These are phyloP conservation scores for Rugonectria rugulosa DNA, from an alignment of 2,329 filamentous ascomycete species.

Conservation along the genomic window DNA sequence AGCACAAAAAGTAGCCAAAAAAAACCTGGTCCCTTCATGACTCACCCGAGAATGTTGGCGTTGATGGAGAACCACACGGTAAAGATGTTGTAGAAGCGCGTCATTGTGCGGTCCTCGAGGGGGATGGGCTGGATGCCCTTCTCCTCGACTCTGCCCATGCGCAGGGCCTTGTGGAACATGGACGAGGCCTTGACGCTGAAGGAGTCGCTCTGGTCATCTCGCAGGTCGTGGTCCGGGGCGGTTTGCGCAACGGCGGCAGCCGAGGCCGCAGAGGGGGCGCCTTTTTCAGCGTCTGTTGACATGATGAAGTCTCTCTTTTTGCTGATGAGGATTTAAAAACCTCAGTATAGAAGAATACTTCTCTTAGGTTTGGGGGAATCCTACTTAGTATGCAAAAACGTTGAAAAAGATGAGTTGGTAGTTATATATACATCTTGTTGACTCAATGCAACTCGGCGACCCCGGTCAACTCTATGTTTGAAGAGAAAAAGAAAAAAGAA, in stretches of 20 bases:
- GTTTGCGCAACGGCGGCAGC: slow-evolving; percentile 16
- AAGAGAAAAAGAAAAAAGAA: slow-evolving; percentile 1
- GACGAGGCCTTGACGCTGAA: slow-evolving; percentile 38
- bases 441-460: slow-evolving; percentile 4
- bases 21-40: too few species aligned
- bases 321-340: too few species aligned
- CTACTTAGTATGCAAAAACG: neutral
- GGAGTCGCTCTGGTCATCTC: slow-evolving; percentile 36
- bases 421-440: too few species aligned
- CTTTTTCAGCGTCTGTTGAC: slow-evolving; percentile 28
- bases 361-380: too few species aligned
- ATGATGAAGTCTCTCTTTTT: slow-evolving; percentile 13
- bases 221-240: slow-evolving; percentile 22
- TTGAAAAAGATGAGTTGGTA: neutral
- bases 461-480: slow-evolving; percentile 21
- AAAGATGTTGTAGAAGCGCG: slow-evolving; percentile 53
- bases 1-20: too few species aligned
- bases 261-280: neutral
- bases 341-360: too few species aligned
- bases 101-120: slow-evolving; percentile 49
- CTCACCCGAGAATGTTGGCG: slow-evolving; percentile 55
- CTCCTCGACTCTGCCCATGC: slow-evolving; percentile 51
- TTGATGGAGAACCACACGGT: slow-evolving; percentile 59
- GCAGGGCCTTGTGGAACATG: slow-evolving; percentile 43
- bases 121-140: slow-evolving; percentile 54